Conservation (phyloP, 2,329 filamentous ascomycete species). For the Colletotrichum echinochloae region DNA sequence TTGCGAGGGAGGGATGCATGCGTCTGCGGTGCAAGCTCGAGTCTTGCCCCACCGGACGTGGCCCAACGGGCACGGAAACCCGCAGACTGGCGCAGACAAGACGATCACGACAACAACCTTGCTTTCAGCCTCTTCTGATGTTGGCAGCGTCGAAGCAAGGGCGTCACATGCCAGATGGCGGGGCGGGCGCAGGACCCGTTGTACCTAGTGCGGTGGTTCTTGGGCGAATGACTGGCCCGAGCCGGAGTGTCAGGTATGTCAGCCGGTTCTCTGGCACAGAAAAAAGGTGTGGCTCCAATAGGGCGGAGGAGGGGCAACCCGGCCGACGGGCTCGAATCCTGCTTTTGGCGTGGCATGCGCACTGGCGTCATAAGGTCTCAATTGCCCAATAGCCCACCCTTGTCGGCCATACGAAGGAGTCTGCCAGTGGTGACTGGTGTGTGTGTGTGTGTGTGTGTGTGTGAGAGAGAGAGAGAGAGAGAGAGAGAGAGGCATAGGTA, state of each 20-base stretch:
- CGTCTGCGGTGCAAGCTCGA: conserved; percentile 15
- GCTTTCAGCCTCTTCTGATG: not conserved
- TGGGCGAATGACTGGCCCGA: not conserved
- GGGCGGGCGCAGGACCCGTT: not conserved
- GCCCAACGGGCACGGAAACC: not conserved
- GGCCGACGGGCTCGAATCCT: conserved; percentile 31
- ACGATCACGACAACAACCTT: conserved; percentile 12
- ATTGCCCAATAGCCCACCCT: conserved; percentile 39
- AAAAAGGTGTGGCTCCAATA: not conserved
- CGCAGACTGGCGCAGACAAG: not conserved
- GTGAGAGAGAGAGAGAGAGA: not conserved
- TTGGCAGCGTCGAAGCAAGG: not conserved
- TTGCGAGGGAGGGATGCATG: not conserved
- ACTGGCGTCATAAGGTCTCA: conserved; percentile 40
- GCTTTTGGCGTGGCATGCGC: conserved; percentile 41
- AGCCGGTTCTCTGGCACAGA: not conserved
- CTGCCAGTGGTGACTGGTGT: no score
- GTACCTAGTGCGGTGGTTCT: not conserved
- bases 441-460: no score
- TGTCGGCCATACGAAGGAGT: conserved; percentile 29
- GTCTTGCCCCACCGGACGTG: conserved; percentile 1
- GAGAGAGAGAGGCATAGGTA: conserved; percentile 6
- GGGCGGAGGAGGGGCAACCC: not conserved
- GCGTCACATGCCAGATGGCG: not conserved
- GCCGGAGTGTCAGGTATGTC: conserved; percentile 5